Evolutionary conservation across 495 filamentous ascomycete species (phyloP).

Genomic region (Penicillium cosmopolitanum): DNA sequence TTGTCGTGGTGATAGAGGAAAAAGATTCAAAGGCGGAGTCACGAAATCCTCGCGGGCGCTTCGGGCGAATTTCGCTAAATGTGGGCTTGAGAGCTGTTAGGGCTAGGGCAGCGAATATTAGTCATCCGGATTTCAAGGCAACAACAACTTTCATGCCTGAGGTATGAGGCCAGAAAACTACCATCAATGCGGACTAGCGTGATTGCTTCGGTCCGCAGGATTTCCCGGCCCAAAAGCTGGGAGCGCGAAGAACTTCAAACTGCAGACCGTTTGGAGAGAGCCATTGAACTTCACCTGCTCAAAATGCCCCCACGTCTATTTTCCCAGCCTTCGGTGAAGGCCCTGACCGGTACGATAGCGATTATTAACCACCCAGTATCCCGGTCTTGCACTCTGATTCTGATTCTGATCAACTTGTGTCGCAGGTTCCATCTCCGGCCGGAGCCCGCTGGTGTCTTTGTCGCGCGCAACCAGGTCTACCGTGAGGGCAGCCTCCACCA

Average conservation of each 20-base stretch:
- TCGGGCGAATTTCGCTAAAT: constrained; percentile 6
- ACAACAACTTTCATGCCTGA: background rate
- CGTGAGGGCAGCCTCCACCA: constrained; percentile 43
- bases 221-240: constrained; percentile 34
- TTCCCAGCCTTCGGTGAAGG: constrained; percentile 62
- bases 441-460: constrained; percentile 34
- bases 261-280: constrained; percentile 11
- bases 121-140: background rate
- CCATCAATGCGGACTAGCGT: constrained; percentile 33
- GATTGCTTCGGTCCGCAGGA: constrained; percentile 25
- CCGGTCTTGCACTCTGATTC: background rate
- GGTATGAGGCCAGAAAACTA: too few relatives aligned
- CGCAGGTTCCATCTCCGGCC: constrained; percentile 38
- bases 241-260: constrained; percentile 32
- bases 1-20: constrained; percentile 50
- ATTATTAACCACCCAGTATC: constrained; percentile 7
- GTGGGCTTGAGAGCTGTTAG: constrained; percentile 32
- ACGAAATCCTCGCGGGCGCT: too few relatives aligned
- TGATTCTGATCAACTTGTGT: background rate
- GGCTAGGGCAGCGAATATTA: constrained; percentile 37
- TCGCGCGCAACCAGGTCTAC: constrained; percentile 38
- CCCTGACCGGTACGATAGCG: constrained; percentile 58
- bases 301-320: constrained; percentile 79
- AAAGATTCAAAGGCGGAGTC: constrained; percentile 32
- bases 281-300: constrained; percentile 19